Evolutionary conservation across 2,329 filamentous ascomycete genomes (phyloP).

Genomic region (Sordariomycetes sp.): DNA sequence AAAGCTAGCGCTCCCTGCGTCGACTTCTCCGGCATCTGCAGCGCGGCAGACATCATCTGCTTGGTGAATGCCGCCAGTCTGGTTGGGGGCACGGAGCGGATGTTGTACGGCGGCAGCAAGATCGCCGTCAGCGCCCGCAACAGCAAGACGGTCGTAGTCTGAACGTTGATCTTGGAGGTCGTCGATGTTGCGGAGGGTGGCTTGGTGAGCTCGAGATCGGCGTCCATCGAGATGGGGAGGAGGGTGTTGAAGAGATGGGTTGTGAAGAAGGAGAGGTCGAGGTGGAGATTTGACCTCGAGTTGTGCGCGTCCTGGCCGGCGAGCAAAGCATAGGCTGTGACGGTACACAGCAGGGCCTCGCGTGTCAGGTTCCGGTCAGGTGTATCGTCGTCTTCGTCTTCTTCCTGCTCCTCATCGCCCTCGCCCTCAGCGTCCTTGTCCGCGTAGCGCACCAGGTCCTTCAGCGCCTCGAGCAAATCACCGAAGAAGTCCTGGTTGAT

Average conservation of each 20-base stretch:
- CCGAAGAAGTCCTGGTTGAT: conserved; percentile 99
- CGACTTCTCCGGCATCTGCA: conserved; percentile 89
- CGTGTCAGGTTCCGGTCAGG: conserved; percentile 65
- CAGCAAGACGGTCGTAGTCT: conserved; percentile 88
- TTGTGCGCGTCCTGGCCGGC: conserved; percentile 89
- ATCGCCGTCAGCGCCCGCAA: conserved; percentile 77
- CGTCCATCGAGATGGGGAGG: conserved; percentile 66
- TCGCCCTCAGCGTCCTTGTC: conserved; percentile 43
- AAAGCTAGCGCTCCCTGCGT: conserved; percentile 71
- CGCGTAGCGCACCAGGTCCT: conserved; percentile 79
- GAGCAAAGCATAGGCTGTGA: conserved; percentile 92
- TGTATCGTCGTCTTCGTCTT: conserved; percentile 32
- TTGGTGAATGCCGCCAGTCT: conserved; percentile 90
- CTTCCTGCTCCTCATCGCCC: conserved; percentile 30
- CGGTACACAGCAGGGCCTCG: conserved; percentile 86
- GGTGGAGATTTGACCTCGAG: conserved; percentile 68
- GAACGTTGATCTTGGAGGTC: conserved; percentile 72
- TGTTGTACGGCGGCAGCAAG: conserved; percentile 65
- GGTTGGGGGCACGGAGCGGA: conserved; percentile 68
- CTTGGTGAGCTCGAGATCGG: conserved; percentile 73
- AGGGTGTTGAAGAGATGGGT: conserved; percentile 86
- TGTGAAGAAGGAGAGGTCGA: conserved; percentile 93
- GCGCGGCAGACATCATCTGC: conserved; percentile 69
- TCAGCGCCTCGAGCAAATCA: conserved; percentile 86
- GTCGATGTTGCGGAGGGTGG: conserved; percentile 28